Evolutionary conservation across 1,284 basidiomycete genomes (phyloP), one percentile per base, ranked within the genome.

Genomic region (Phellinidium pouzarii): DNA sequence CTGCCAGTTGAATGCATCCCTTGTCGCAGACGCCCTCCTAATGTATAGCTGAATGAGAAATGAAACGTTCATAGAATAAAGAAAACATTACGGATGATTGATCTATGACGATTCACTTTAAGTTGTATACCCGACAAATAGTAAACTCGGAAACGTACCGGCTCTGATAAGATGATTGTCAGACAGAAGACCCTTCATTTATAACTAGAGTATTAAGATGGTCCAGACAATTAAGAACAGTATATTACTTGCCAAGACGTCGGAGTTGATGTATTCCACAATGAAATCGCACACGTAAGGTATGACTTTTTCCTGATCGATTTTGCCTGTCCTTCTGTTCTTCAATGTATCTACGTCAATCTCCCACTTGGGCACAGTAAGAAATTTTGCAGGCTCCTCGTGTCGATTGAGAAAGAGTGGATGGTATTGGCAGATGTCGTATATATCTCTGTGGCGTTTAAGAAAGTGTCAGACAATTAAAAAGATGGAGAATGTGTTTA

Each of bases 271-370:
- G 55, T 88, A 93, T 59, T 91, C 82, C 19, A 92, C 79, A 26
- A 93, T 74, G 63, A 93, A 93, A 58, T 91, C 76, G 57, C 83
- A 85, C 1, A 92, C 81, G 59, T 92, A 88, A 1, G 84, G 74
- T 4, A 91, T 77, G 0, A 76, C 81, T 56, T 81, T 80, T 1
- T 78, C 71, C 22, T 77, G 71, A 3, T 76, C 73, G 1, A 87
- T 68, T 22, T 40, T 17, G 4, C 31, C 31, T 34, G 31, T 34
- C 31, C 67, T 68, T 17, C 73, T 58, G 22, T 48, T 29, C 20
- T 26, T 27, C 0, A 54, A 22, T 4, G 40, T 26, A 1, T 41
- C 17, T 14, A 37, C 23, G 17, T 50, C 48, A 31, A 51, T 48
- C 8, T n/a, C 20, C 42, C 43, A 25, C n/a, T 47, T 49, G 66